These are phyloP conservation scores for Podaxis pistillaris DNA, from an alignment of 768 basidiomycete genomes.

Conservation along the genomic window DNA sequence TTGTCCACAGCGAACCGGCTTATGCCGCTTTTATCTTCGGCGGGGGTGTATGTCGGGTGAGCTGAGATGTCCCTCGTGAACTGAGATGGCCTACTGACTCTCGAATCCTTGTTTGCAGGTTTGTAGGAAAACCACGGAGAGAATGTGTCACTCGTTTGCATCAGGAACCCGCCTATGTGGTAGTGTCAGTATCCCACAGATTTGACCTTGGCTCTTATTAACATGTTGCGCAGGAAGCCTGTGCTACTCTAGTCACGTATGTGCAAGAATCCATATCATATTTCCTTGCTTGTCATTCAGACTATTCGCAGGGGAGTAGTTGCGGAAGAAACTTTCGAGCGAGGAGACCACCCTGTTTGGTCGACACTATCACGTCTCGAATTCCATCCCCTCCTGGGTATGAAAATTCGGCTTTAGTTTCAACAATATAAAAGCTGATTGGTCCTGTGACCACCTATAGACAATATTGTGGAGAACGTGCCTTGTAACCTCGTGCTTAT, in stretches of 20 bases:
- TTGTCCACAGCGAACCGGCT: slow-evolving; percentile 43
- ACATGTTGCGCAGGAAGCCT: not conserved
- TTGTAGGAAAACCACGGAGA: slow-evolving; percentile 36
- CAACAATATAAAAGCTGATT: not conserved
- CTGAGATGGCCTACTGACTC: not conserved
- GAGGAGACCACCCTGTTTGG: not conserved
- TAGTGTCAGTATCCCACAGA: slow-evolving; percentile 20
- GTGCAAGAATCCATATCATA: not conserved
- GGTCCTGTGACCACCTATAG: not conserved
- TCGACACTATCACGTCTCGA: not conserved
- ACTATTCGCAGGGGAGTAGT: not conserved
- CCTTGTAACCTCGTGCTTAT: not conserved
- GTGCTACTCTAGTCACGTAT: not conserved
- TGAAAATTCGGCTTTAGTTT: not conserved
- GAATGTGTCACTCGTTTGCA: slow-evolving; percentile 47
- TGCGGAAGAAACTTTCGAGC: not conserved
- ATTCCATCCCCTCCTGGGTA: not conserved
- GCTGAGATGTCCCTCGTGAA: slow-evolving; percentile 13
- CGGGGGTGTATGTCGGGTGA: slow-evolving; percentile 53
- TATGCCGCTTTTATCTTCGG: slow-evolving; percentile 70
- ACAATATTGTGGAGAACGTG: not conserved
- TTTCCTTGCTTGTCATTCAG: not conserved
- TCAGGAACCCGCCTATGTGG: slow-evolving; percentile 46
- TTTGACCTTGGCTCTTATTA: not conserved
- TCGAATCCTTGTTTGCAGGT: slow-evolving; percentile 23